Conservation (phyloP, 306 rosid species). For the Psophocarpus tetragonolobus region DNA sequence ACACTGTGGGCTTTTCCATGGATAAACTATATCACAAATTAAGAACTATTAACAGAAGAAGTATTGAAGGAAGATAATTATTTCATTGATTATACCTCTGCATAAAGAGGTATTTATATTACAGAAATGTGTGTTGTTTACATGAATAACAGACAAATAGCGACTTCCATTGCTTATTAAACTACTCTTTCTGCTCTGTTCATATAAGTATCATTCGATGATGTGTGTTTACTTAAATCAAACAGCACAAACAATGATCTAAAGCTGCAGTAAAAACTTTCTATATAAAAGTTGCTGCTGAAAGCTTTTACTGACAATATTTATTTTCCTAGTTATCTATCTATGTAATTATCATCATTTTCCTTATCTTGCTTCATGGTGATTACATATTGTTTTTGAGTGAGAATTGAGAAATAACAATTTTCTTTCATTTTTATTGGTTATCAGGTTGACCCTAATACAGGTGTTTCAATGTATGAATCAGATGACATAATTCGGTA, state of each 20-base stretch:
- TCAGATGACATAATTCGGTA: conserved; percentile 93
- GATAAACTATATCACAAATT: too few relatives aligned
- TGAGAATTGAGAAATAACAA: conserved; percentile 26
- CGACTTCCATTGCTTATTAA: too few relatives aligned
- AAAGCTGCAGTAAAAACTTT: not conserved
- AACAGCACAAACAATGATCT: not conserved
- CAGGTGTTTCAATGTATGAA: conserved; percentile 91
- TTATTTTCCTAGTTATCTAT: not conserved
- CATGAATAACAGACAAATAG: too few relatives aligned
- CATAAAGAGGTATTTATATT: too few relatives aligned
- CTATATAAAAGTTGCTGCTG: not conserved
- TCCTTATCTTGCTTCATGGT: conserved; percentile 17
- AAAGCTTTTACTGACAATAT: not conserved
- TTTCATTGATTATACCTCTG: too few relatives aligned
- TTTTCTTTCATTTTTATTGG: conserved; percentile 28
- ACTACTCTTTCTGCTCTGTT: not conserved
- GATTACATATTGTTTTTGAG: not conserved
- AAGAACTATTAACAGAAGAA: too few relatives aligned
- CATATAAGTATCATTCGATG: not conserved
- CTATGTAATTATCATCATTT: not conserved
- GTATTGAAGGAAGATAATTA: too few relatives aligned
- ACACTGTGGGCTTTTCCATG: not conserved
- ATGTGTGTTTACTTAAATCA: not conserved
- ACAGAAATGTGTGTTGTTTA: too few relatives aligned
- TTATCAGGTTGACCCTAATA: conserved; percentile 94